Percentiles rank a stretch among this genome's conserved stretches.
Conservation (phyloP, 805 yeast species). For the Pichia californica region DNA sequence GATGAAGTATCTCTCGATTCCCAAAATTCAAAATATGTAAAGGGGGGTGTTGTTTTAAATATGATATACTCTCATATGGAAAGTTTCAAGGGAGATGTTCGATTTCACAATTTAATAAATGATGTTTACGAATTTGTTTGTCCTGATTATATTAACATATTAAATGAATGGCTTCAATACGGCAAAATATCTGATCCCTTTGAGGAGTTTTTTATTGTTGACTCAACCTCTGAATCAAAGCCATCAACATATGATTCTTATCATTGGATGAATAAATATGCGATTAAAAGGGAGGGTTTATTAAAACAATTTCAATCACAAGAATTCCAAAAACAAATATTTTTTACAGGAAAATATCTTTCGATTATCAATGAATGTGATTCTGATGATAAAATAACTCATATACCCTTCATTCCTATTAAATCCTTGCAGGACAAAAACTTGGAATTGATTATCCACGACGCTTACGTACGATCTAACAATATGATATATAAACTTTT, state of each 20-base stretch:
- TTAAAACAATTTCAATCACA: slow-evolving; percentile 54
- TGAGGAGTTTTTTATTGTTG: slow-evolving; percentile 73
- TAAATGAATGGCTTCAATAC: slow-evolving; percentile 70
- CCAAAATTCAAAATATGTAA: slow-evolving; percentile 46
- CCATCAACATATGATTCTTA: slow-evolving; percentile 35
- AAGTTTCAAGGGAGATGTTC: slow-evolving; percentile 58
- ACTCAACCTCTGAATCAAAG: slow-evolving; percentile 15
- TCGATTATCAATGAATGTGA: slow-evolving; percentile 55
- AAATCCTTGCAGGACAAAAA: slow-evolving; percentile 27
- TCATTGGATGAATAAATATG: slow-evolving; percentile 70
- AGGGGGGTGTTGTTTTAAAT: slow-evolving; percentile 72
- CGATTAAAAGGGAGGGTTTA: slow-evolving; percentile 68
- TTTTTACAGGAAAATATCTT: slow-evolving; percentile 79
- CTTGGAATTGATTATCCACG: slow-evolving; percentile 48
- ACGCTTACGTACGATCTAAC: slow-evolving; percentile 66
- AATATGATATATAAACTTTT: slow-evolving; percentile 48
- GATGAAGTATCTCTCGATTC: slow-evolving; percentile 49
- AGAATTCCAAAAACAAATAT: slow-evolving; percentile 53
- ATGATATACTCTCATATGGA: slow-evolving; percentile 54
- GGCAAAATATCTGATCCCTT: slow-evolving; percentile 76
- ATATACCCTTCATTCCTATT: slow-evolving; percentile 7
- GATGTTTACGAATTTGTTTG: slow-evolving; percentile 54
- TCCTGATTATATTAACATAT: slow-evolving; percentile 53
- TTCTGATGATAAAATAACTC: background rate
- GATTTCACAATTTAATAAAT: slow-evolving; percentile 45